Evolutionary conservation across 2,329 filamentous ascomycete genomes (phyloP).

Genomic region (Orbilia javanica): DNA sequence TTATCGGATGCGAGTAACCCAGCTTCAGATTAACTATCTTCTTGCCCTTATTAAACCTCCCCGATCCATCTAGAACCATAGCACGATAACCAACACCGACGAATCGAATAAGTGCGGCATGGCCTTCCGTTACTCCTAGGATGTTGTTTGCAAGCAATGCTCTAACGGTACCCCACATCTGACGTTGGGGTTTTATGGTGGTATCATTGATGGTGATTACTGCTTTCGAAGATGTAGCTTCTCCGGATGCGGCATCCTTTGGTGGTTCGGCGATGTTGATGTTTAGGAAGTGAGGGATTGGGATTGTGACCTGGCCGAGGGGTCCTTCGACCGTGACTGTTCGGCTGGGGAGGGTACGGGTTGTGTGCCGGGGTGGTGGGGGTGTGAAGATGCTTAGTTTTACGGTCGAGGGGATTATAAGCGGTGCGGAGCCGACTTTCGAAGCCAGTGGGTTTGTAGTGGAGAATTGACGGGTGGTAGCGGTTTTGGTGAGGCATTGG

Average conservation of each 20-base stretch:
- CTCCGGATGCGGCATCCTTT: conserved; percentile 68
- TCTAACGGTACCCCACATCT: conserved; percentile 97
- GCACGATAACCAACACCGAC: conserved; percentile 97
- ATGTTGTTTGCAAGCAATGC: conserved; percentile 91
- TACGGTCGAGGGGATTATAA: conserved; percentile 86
- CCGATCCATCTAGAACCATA: conserved; percentile 80
- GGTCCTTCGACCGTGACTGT: conserved; percentile 56
- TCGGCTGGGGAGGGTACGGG: conserved; percentile 23
- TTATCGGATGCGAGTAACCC: conserved; percentile 94
- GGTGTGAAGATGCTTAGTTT: conserved; percentile 78
- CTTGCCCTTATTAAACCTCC: conserved; percentile 80
- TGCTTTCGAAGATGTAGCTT: conserved; percentile 74
- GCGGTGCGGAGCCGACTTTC: conserved; percentile 85
- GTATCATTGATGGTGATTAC: conserved; percentile 78
- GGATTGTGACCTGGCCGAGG: conserved; percentile 79
- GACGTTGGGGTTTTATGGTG: conserved; percentile 79
- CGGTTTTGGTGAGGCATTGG: conserved; percentile 32
- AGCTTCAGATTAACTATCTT: conserved; percentile 94
- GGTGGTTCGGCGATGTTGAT: conserved; percentile 53
- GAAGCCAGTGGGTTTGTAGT: conserved; percentile 76
- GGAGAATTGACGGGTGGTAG: conserved; percentile 74
- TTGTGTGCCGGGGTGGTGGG: conserved; percentile 62
- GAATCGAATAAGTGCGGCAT: conserved; percentile 90
- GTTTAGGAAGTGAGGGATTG: conserved; percentile 82
- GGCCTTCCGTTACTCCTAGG: conserved; percentile 93